Conservation (phyloP, 139 green algal genomes). For the Raphidocelis subcapitata region DNA sequence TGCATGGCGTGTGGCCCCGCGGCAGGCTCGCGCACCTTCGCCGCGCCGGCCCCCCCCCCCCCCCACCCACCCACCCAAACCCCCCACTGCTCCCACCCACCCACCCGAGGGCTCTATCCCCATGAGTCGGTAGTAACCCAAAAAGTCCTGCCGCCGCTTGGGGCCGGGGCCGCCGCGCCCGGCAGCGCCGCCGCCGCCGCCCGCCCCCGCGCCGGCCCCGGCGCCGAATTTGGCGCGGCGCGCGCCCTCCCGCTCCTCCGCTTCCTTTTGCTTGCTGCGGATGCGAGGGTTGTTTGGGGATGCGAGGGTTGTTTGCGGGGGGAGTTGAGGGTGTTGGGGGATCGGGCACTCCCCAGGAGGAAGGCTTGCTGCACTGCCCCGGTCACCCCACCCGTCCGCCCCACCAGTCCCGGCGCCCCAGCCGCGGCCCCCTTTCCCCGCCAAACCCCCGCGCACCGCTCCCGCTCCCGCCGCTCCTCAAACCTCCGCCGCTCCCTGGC, state of each 20-base stretch:
- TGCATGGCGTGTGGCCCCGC: too few species aligned
- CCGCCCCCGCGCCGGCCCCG: background rate
- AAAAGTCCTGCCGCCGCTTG: constrained; percentile 51
- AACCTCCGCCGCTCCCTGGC: background rate
- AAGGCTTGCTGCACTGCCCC: background rate
- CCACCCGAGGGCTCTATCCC: constrained; percentile 42
- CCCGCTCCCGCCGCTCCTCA: constrained; percentile 1
- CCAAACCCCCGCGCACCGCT: background rate
- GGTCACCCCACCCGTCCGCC: background rate
- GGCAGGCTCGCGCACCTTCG: too few species aligned
- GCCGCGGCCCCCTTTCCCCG: too few species aligned
- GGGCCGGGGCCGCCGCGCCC: background rate
- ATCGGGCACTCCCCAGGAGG: background rate
- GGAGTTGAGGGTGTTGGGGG: background rate
- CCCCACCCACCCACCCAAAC: too few species aligned
- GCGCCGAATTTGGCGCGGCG: constrained; percentile 13
- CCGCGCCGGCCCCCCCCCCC: too few species aligned
- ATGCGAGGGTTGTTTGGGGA: background rate
- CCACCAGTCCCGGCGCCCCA: background rate
- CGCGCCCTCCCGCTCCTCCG: constrained; percentile 13
- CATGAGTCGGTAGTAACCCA: constrained; percentile 78
- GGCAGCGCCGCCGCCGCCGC: constrained; percentile 4
- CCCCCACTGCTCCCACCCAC: background rate
- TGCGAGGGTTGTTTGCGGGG: background rate
- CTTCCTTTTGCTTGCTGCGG: constrained; percentile 13